Base-by-base conservation (phyloP, 306 rosid species). In the Lotus japonicus region DNA sequence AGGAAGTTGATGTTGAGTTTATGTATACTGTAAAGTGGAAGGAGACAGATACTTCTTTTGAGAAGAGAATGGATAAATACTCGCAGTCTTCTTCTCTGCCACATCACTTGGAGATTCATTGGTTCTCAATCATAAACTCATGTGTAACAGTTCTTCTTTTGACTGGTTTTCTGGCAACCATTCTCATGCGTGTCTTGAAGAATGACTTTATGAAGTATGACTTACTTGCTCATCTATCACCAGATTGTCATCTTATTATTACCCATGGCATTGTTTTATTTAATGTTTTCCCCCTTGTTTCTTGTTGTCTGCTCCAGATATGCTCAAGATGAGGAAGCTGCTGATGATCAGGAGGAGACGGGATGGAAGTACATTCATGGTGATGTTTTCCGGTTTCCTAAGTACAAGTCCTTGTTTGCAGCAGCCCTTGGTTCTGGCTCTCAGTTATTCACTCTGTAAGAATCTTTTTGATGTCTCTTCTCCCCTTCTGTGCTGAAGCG, bases 281-380 rank as follows among this genome's bases (percentile, higher is more conserved):
- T 11, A 38, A 46, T 33, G 38, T 54, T 18, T 51, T 62, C 18
- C 7, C 15, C 23, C 17, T 23, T 65, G 72, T 46, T 51, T 59
- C 26, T 5, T 68, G 43, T 63, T 61, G 14, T 77, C 51, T 57
- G 23, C 17, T 57, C 31, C 65, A 90, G 98, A 85, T 89, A 92
- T 70, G 98, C 96, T 8, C 97, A 92, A 86, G 98, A 92, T 70
- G 98, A 92, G 80, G 98, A 89, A 84, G 92, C 96, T 60, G 97
- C 90, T 50, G 97, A 92, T 84, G 98, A 92, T 73, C 98, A 92
- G 75, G 98, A 92, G 82, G 96, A 92, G 80, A 92, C 98, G 0
- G 98, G 98, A 35, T 92, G 98, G 98, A 92, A 92, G 77, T 92
- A 92, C 76, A 92, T 92, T 66, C 96, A 92, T 55, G 98, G 98